Percentiles rank a stretch among this genome's conserved stretches.
These are phyloP conservation scores for Stenogyne calaminthoides DNA, from an alignment of 305 asterid species.

Conservation along the genomic window DNA sequence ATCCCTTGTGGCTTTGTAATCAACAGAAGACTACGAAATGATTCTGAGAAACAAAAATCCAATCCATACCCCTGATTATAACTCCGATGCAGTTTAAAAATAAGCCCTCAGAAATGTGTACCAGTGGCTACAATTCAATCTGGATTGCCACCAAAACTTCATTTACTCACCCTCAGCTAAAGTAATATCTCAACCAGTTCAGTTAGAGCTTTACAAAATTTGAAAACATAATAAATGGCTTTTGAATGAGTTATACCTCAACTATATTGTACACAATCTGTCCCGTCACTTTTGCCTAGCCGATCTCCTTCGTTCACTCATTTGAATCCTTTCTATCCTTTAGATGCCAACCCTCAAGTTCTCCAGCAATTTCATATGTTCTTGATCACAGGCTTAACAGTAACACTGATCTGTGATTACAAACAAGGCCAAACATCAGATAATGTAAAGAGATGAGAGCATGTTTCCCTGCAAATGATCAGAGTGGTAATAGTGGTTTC, in stretches of 20 bases:
- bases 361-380: slow-evolving; percentile 42
- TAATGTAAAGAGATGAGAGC: slow-evolving; percentile 35
- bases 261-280: slow-evolving; percentile 38
- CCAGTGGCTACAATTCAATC: slow-evolving; percentile 37
- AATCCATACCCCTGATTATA: slow-evolving; percentile 46
- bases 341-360: slow-evolving; percentile 34
- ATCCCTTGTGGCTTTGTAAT: slow-evolving; percentile 49
- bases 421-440: slow-evolving; percentile 38
- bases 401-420: slow-evolving; percentile 47
- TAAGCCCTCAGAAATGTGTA: slow-evolving; percentile 39
- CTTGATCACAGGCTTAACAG: slow-evolving; percentile 38
- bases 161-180: slow-evolving; percentile 46
- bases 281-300: slow-evolving; percentile 41
- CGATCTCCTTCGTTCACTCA: slow-evolving; percentile 42
- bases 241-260: slow-evolving; percentile 50
- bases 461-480: slow-evolving; percentile 54
- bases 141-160: slow-evolving; percentile 42
- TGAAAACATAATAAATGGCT: slow-evolving; percentile 45
- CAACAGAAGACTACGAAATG: slow-evolving; percentile 51
- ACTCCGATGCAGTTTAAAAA: slow-evolving; percentile 44
- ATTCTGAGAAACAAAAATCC: slow-evolving; percentile 49
- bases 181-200: slow-evolving; percentile 57
- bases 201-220: slow-evolving; percentile 55
- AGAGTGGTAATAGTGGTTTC: slow-evolving; percentile 51
- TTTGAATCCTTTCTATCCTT: slow-evolving; percentile 36